Evolutionary conservation across 441 rosid species (phyloP).

Genomic region (Viola pubescens): DNA sequence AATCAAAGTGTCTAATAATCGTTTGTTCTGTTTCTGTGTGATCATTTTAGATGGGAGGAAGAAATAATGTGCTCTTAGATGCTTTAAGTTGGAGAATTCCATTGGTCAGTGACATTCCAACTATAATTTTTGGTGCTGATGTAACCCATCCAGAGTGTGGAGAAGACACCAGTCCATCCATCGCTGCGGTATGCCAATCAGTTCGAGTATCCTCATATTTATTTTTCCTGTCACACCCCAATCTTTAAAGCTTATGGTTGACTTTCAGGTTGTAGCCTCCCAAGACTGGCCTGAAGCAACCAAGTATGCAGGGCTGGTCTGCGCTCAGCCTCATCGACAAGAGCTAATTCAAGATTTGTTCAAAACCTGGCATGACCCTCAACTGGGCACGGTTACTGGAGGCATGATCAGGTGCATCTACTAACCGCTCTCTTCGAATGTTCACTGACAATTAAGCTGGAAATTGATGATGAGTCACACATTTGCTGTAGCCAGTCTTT

Average conservation of each 20-base stretch:
- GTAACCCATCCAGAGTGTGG: constrained; percentile 35
- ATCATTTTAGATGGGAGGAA: constrained; percentile 1
- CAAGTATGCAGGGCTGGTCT: constrained; percentile 74
- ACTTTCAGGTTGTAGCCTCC: constrained; percentile 79
- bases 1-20: not conserved
- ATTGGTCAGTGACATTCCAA: constrained; percentile 1
- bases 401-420: too few relatives aligned
- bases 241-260: not conserved
- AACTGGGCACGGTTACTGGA: constrained; percentile 54
- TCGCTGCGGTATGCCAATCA: not conserved
- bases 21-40: not conserved
- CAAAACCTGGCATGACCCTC: constrained; percentile 85
- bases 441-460: too few relatives aligned
- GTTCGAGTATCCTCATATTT: not conserved
- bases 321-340: constrained; percentile 86
- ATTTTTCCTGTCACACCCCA: not conserved
- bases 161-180: constrained; percentile 6
- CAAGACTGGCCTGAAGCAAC: constrained; percentile 95
- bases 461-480: too few relatives aligned
- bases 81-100: constrained; percentile 1
- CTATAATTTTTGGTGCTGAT: constrained; percentile 45
- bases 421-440: too few relatives aligned
- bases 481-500: too few relatives aligned
- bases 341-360: constrained; percentile 82
- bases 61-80: constrained; percentile 5